phyloP scores from a whole-genome alignment of 2,329 filamentous ascomycete species.

The Colletotrichum sp. region DNA sequence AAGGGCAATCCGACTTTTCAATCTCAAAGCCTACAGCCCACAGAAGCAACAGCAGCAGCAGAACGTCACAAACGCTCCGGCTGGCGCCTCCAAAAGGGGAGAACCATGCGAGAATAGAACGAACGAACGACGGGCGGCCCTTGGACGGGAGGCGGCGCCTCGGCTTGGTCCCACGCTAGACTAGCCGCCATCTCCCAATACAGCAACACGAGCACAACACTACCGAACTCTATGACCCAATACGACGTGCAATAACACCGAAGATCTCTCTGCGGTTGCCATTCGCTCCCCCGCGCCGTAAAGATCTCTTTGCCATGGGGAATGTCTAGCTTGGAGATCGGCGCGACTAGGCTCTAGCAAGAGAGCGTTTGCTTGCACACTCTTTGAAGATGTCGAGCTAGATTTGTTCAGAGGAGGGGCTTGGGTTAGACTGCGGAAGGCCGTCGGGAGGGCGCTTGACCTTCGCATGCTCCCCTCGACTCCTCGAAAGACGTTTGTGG shows the following conservation, averaged over 20 bases:
- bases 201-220: not conserved
- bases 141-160: not conserved
- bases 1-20: too few species aligned
- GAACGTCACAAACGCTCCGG: not conserved
- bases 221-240: not conserved
- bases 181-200: not conserved
- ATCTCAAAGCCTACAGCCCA: not conserved
- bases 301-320: not conserved
- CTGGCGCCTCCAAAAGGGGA: not conserved
- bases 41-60: not conserved
- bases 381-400: not conserved
- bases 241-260: not conserved
- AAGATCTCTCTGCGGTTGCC: not conserved
- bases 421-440: not conserved
- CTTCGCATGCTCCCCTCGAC: not conserved
- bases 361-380: not conserved
- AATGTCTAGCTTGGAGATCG: not conserved
- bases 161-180: not conserved
- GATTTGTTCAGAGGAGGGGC: not conserved
- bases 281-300: not conserved
- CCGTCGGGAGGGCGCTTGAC: not conserved
- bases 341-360: not conserved
- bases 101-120: not conserved
- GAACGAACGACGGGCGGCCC: not conserved
- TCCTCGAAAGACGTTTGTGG: not conserved